Evolutionary conservation across 179 eudicot species (phyloP).

Genomic region (Spinacia oleracea): DNA sequence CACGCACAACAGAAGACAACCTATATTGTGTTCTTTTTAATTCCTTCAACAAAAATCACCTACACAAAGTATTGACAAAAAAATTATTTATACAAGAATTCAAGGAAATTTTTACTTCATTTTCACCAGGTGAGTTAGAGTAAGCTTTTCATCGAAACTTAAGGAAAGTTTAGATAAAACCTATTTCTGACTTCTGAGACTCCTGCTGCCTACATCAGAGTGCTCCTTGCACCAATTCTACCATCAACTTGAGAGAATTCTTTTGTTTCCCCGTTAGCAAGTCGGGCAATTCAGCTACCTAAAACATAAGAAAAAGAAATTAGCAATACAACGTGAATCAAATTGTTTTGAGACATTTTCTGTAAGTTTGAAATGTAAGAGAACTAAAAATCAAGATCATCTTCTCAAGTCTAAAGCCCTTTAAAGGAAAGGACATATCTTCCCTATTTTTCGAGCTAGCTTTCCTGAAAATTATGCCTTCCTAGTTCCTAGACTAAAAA

Average conservation of each 20-base stretch:
- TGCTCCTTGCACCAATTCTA: conserved; percentile 19
- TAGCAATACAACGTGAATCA: neutral
- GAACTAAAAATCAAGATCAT: neutral
- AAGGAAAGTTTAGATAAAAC: neutral
- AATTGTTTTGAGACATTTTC: neutral
- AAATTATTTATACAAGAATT: no score
- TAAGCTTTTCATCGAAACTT: neutral
- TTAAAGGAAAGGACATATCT: neutral
- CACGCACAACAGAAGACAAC: no score
- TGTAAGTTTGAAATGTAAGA: neutral
- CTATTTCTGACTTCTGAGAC: conserved; percentile 18
- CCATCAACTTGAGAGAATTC: neutral
- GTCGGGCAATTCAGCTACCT: conserved; percentile 29
- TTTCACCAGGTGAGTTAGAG: no score
- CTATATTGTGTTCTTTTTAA: no score
- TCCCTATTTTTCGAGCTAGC: no score
- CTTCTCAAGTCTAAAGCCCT: neutral
- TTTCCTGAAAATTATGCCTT: no score
- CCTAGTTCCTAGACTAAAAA: no score
- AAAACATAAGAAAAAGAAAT: neutral
- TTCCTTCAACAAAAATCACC: no score
- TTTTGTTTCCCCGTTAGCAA: neutral
- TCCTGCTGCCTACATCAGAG: conserved; percentile 12
- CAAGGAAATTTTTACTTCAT: no score
- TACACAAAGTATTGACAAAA: no score